phyloP scores from a whole-genome alignment of 176 grass and related monocot genomes.

The Sorghum bicolor region Sorghum_bicolor_NCBIv3 NC_012876.2:37896501-37897000 shows the following conservation, averaged over 20 bases:
- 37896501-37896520: background rate
- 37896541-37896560: background rate
- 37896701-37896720: constrained; percentile 77
- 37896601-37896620: background rate
- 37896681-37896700: constrained; percentile 90
- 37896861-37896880: constrained; percentile 38
- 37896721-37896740: constrained; percentile 88
- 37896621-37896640: background rate
- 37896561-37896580: background rate
- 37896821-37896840: background rate
- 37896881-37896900: constrained; percentile 49
- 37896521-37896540: background rate
- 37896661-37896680: constrained; percentile 27
- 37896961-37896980: constrained; percentile 75
- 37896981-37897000: constrained; percentile 74
- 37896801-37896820: background rate
- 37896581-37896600: background rate
- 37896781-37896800: constrained; percentile 44
- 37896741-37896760: constrained; percentile 76
- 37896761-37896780: constrained; percentile 72
- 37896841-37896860: background rate
- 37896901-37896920: constrained; percentile 72
- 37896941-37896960: constrained; percentile 74
- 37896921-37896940: constrained; percentile 65
- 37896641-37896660: background rate